These are phyloP conservation scores for Rostrohypoxylon terebratum DNA, from an alignment of 495 filamentous ascomycete genomes.

Conservation along the genomic window DNA sequence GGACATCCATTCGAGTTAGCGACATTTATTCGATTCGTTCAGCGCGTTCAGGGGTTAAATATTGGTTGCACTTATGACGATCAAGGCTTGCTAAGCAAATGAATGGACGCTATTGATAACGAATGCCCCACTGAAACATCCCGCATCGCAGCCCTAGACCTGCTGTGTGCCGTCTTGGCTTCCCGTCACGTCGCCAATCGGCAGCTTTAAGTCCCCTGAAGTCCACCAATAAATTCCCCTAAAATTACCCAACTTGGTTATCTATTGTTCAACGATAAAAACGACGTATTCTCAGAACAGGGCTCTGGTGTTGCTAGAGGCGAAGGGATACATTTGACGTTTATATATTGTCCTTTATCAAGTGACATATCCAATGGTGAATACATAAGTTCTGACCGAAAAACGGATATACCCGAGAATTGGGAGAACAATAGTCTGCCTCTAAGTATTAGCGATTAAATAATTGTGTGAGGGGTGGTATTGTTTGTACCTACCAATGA, in stretches of 20 bases:
- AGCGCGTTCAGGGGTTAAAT: conserved; percentile 7
- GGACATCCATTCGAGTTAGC: background rate
- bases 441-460: too few species aligned
- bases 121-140: background rate
- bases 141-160: background rate
- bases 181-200: conserved; percentile 4
- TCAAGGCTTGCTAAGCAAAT: background rate
- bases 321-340: background rate
- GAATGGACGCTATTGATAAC: background rate
- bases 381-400: too few species aligned
- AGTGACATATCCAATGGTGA: too few species aligned
- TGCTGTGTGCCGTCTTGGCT: conserved; percentile 18
- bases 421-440: too few species aligned
- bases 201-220: background rate
- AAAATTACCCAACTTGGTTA: conserved; percentile 3
- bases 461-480: too few species aligned
- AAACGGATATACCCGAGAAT: too few species aligned
- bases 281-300: background rate
- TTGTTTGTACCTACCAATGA: too few species aligned
- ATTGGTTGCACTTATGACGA: conserved; percentile 1
- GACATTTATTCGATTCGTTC: background rate
- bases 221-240: background rate
- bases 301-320: background rate
- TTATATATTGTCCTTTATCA: too few species aligned
- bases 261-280: background rate